These are phyloP conservation scores for Cercospora sp. DNA, from an alignment of 2,329 filamentous ascomycete species.

Conservation along the genomic window DNA sequence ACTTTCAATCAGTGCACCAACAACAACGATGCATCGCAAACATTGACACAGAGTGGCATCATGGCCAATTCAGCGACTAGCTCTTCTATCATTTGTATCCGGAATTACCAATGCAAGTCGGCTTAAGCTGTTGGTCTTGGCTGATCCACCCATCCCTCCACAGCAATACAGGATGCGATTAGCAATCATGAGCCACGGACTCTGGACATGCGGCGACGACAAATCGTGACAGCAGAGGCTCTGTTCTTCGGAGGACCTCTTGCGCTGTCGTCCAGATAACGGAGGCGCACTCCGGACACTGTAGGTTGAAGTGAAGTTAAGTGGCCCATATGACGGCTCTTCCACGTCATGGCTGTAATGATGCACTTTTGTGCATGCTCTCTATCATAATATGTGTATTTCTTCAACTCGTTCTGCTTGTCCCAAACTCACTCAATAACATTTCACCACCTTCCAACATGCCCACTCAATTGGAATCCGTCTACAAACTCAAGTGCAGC, in stretches of 20 bases:
- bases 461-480: slow-evolving; percentile 46
- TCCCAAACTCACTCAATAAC: neutral
- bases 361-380: neutral
- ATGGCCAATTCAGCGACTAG: neutral
- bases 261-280: neutral
- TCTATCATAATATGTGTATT: neutral
- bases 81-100: neutral
- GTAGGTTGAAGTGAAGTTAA: slow-evolving; percentile 1
- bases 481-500: slow-evolving; percentile 56
- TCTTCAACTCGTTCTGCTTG: neutral
- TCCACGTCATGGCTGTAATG: neutral
- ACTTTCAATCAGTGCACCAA: neutral
- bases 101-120: neutral
- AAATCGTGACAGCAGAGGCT: neutral
- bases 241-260: neutral
- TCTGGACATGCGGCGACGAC: neutral
- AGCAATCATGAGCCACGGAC: neutral
- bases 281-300: neutral
- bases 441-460: slow-evolving; percentile 36
- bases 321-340: slow-evolving; percentile 4
- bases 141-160: neutral
- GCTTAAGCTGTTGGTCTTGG: neutral
- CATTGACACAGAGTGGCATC: neutral
- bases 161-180: neutral
- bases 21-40: neutral